Evolutionary conservation across 495 filamentous ascomycete genomes (phyloP).

Genomic region (Tuber aestivum): DNA sequence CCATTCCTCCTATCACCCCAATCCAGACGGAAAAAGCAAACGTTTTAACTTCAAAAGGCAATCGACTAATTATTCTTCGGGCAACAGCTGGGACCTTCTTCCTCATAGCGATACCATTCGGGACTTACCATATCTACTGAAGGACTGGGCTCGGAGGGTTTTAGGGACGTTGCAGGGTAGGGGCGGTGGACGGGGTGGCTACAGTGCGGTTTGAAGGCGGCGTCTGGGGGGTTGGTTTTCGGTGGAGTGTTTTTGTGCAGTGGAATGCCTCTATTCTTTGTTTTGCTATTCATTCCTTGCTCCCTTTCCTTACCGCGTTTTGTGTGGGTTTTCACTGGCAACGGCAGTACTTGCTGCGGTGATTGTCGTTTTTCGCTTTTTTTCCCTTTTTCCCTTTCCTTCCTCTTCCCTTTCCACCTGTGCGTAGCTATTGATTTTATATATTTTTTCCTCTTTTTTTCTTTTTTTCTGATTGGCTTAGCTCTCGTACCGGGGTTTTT

Average conservation of each 20-base stretch:
- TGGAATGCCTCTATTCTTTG: background rate
- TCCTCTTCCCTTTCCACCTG: background rate
- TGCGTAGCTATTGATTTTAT: slow-evolving; percentile 1
- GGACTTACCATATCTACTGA: slow-evolving; percentile 84
- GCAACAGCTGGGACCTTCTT: slow-evolving; percentile 74
- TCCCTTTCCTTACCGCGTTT: background rate
- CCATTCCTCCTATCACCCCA: slow-evolving; percentile 6
- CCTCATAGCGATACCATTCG: slow-evolving; percentile 89
- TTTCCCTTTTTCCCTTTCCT: too few relatives aligned
- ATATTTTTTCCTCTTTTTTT: background rate
- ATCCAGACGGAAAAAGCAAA: slow-evolving; percentile 10
- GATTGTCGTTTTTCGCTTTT: background rate
- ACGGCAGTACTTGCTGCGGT: background rate
- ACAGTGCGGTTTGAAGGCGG: slow-evolving; percentile 71
- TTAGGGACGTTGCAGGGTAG: slow-evolving; percentile 77
- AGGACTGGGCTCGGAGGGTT: slow-evolving; percentile 75
- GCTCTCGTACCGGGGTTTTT: background rate
- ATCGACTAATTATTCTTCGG: slow-evolving; percentile 19
- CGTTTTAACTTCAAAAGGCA: slow-evolving; percentile 13
- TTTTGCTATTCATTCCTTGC: background rate
- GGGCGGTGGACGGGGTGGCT: slow-evolving; percentile 73
- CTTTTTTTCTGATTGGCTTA: background rate
- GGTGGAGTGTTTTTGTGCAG: background rate
- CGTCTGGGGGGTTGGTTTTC: background rate
- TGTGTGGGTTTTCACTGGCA: background rate